Base-by-base conservation (phyloP, 306 rosid species). In the Hippophae gyantsensis region DNA sequence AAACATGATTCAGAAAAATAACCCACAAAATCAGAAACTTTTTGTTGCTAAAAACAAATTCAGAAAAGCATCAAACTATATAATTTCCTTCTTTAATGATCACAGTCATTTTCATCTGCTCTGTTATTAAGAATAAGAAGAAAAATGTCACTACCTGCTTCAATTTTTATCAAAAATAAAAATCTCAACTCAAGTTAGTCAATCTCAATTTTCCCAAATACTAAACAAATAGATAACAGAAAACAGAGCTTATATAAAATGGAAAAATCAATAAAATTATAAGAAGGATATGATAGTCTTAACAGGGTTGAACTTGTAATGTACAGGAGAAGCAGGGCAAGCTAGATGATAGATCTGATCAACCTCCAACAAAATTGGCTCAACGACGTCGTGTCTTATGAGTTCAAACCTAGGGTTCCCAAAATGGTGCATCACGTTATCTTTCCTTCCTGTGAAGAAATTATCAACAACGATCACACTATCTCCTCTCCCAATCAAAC, bases 261-360 rank as follows among this genome's bases (percentile, higher is more conserved):
- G 14, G 38, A 8, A 14, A 12, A 14, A 3, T 18, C 0, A 40
- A 38, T 13, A n/a, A 8, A 3, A 1, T n/a, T 6, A 23, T 26
- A 23, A 48, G 78, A 86, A 62, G 95, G 94, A 87, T 90, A 90
- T 87, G 72, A 90, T 90, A 23, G 98, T 90, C 73, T 90, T 90
- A 74, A 90, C 96, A 0, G 98, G 98, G 47, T 90, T 90, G 78
- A 74, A 90, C 80, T 90, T 90, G 86, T 90, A 90, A 65, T 87
- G 92, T 12, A 90, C 98, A 0, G 98, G 98, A 7, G 96, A 87
- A 50, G 96, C 96, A 14, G 98, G 98, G 66, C 98, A 90, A 64
- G 97, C 97, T 55, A 90, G 54, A 54, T 90, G 97, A 56, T 87
- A 90, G 81, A 90, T 90, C 87, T 90, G 96, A 41, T 90, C 98